Conservation (phyloP, 768 basidiomycete genomes). For the Coprinopsis marcescibilis region DNA sequence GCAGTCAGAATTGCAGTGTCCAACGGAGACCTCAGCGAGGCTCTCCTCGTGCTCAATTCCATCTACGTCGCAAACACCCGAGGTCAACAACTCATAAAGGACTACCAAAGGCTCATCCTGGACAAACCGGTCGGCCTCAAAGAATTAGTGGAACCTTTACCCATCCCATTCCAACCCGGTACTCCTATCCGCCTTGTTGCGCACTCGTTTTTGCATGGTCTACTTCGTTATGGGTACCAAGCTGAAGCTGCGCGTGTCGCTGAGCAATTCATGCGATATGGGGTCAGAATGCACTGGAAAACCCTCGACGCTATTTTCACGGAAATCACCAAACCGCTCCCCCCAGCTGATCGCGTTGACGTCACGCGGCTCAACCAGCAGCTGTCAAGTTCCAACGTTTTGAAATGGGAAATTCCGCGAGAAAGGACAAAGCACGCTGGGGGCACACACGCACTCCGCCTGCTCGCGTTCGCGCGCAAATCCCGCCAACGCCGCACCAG, state of each 20-base stretch:
- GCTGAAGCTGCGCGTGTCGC: conserved; percentile 46
- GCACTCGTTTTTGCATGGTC: conserved; percentile 59
- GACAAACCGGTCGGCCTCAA: conserved; percentile 8
- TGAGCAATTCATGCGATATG: conserved; percentile 45
- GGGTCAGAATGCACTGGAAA: conserved; percentile 40
- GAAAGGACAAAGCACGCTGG: conserved; percentile 29
- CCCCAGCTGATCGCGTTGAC: too few relatives aligned
- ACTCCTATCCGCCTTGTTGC: conserved; percentile 56
- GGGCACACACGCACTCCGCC: conserved; percentile 41
- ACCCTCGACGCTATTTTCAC: conserved; percentile 46
- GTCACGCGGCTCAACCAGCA: too few relatives aligned
- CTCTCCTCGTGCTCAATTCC: conserved; percentile 54
- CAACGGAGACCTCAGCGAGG: conserved; percentile 41
- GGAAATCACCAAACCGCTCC: conserved; percentile 18
- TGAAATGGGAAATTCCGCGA: too few relatives aligned
- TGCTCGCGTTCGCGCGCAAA: conserved; percentile 48
- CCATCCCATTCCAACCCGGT: conserved; percentile 35
- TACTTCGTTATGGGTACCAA: conserved; percentile 46
- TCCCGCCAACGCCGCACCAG: conserved; percentile 50
- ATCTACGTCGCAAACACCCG: conserved; percentile 36
- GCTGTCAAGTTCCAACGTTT: conserved; percentile 13
- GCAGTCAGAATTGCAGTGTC: conserved; percentile 44
- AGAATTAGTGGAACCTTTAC: conserved; percentile 7
- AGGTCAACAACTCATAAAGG: conserved; percentile 1
- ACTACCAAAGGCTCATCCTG: too few relatives aligned